Evolutionary conservation across 805 yeast genomes (phyloP), one percentile per base, ranked within the genome.

Genomic region (Candida railenensis): DNA sequence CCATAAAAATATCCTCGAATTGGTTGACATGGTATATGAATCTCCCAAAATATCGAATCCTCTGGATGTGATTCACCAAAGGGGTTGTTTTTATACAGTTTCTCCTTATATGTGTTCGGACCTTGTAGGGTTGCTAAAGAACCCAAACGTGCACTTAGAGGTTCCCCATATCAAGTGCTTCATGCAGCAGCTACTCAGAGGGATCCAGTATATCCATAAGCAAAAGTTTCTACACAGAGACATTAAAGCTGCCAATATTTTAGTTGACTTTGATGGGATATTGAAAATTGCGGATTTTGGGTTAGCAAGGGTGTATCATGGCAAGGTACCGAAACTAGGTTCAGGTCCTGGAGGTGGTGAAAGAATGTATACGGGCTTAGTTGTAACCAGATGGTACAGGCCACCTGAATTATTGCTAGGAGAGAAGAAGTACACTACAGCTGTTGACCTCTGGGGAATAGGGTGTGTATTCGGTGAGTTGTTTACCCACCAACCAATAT

Each of bases 381-480:
- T 94, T 2, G 98, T 94, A 34, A 94, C 99, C 0, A 69, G 99
- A 53, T 94, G 99, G 99, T 94, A 95, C 65, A 74, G 99, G 48
- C 96, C 99, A 1, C 99, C 98, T 0, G 99, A 92, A 63, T 73
- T 94, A 16, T 75, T 94, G 14, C 67, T 94, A 44, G 97, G 97
- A 3, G 96, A 90, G 53, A 76, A 86, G 54, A 73, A 78, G 48
- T 92, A 92, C 63, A 90, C 97, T 2, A 87, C 97, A 0, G 96
- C 98, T 0, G 92, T 92, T 11, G 99, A 94, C 66, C 78, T 94
- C 68, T 94, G 99, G 99, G 97, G 98, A 0, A 79, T 89, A 18
- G 98, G 98, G 1, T 94, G 99, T 67, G 92, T 94, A 0, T 84
- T 94, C 60, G 99, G 89, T 0, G 99, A 94, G 66, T 75, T 91